Conservation (phyloP, 2,329 filamentous ascomycete genomes). For the Cytospora piceae region DNA sequence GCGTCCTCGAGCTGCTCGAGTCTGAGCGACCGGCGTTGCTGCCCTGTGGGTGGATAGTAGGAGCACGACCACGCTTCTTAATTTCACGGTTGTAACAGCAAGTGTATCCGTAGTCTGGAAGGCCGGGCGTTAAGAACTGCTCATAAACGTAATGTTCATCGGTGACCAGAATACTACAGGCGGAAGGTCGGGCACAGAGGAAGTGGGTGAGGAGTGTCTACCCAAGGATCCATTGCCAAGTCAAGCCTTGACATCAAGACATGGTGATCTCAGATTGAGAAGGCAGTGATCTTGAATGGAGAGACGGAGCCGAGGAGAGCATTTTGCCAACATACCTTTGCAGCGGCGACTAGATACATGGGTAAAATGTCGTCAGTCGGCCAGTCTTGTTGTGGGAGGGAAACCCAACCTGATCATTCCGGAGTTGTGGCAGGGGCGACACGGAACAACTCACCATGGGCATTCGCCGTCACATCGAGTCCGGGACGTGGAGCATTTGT, state of each 20-base stretch:
- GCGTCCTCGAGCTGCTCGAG: constrained; percentile 10
- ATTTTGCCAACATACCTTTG: constrained; percentile 37
- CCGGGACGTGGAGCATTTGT: constrained; percentile 45
- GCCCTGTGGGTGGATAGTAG: constrained; percentile 24
- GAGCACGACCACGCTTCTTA: constrained; percentile 44
- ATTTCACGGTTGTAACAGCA: constrained; percentile 44
- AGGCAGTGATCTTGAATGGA: not conserved
- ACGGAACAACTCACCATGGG: constrained; percentile 42
- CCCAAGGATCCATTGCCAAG: constrained; percentile 3
- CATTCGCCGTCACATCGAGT: constrained; percentile 48
- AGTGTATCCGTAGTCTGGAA: constrained; percentile 43
- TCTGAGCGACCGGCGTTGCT: constrained; percentile 24
- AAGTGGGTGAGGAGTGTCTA: constrained; percentile 1
- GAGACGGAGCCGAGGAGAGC: not conserved
- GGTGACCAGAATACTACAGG: not conserved
- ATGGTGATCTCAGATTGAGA: not conserved
- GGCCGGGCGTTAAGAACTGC: not conserved
- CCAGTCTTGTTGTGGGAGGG: not conserved
- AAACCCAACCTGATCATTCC: too few species aligned
- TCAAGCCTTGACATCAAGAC: not conserved
- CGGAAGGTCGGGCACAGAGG: not conserved
- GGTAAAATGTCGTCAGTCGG: constrained; percentile 12
- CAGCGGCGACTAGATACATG: constrained; percentile 41
- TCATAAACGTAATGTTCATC: constrained; percentile 7
- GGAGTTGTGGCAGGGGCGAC: too few species aligned